phyloP scores from a whole-genome alignment of 441 rosid genomes.

The Corymbia citriodora region DNA sequence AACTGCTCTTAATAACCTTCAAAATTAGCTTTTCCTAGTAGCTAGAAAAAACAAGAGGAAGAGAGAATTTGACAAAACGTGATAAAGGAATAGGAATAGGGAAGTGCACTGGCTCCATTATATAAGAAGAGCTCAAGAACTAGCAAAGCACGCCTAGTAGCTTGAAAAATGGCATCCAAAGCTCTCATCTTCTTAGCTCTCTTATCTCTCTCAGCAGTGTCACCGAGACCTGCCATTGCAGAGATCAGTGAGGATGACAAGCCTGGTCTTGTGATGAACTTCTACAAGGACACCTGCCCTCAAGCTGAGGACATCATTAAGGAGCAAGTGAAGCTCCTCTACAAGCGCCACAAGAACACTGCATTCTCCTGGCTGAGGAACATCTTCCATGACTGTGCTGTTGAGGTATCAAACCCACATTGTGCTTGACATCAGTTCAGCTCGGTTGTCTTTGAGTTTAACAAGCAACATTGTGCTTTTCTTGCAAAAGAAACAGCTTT shows the following conservation, averaged over 20 bases:
- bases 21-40: background rate
- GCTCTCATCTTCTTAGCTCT: conserved; percentile 49
- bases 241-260: conserved; percentile 34
- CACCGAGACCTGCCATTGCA: conserved; percentile 28
- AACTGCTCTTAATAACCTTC: background rate
- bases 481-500: background rate
- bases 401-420: conserved; percentile 40
- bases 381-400: conserved; percentile 99
- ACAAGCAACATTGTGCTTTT: background rate
- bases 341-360: conserved; percentile 99
- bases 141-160: conserved; percentile 13
- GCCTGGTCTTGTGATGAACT: conserved; percentile 77
- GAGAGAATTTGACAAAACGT: background rate
- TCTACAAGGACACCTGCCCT: conserved; percentile 86
- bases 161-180: conserved; percentile 47
- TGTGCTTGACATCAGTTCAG: background rate
- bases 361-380: conserved; percentile 98
- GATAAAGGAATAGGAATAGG: background rate
- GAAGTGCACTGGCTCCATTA: conserved; percentile 13
- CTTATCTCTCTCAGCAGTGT: conserved; percentile 38
- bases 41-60: background rate
- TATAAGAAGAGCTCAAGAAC: conserved; percentile 24
- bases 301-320: conserved; percentile 88
- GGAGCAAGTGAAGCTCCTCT: conserved; percentile 88
- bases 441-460: background rate